Base-by-base conservation (phyloP, 148 eudicot genomes). In the Heliosperma pusillum region DNA sequence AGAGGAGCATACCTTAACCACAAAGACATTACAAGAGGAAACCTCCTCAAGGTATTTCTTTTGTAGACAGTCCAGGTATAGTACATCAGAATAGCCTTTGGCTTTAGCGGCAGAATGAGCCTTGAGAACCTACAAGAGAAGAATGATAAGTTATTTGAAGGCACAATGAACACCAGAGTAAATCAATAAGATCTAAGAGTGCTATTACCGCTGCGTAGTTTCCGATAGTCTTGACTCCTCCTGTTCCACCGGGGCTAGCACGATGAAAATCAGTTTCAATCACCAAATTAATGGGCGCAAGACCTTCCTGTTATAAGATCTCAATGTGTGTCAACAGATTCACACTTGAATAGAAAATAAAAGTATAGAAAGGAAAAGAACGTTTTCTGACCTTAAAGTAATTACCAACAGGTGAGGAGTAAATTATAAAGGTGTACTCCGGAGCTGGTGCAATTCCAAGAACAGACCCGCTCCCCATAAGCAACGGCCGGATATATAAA, bases 161-260 rank as follows among this genome's bases (percentile, higher is more conserved):
- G 5, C 7, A 25, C 36, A 20, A 73, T 2, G 5, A 57, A 24
- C 5, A 58, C 61, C 7, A 57, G 33, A 27, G 50, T 5, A 25
- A 16, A 36, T 1, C 10, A n/a, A 15, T 61, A 70, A 62, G 15
- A 69, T 10, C 11, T 57, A 67, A 83, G 45, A 45, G 67, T 15
- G 76, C 69, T 21, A 81, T 85, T 85, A 95, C 99, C 58, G 97
- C 89, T 71, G 97, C 99, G 81, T 95, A 95, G 71, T 95, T 95
- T 77, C 99, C 99, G 30, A 88, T 83, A 62, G 90, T 88, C 84
- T 95, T 95, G 45, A 90, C 92, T 71, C 93, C 97, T 78, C 97
- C 97, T 21, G 97, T 95, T 67, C 98, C 98, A 79, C 98, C 98
- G 76, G 99, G 99, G 70, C 88, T 83, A 81, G 99, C 99, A 74